These are phyloP conservation scores for Phytophthora cactorum DNA, from an alignment of 352 stramenopile species.

Conservation along the genomic window DNA sequence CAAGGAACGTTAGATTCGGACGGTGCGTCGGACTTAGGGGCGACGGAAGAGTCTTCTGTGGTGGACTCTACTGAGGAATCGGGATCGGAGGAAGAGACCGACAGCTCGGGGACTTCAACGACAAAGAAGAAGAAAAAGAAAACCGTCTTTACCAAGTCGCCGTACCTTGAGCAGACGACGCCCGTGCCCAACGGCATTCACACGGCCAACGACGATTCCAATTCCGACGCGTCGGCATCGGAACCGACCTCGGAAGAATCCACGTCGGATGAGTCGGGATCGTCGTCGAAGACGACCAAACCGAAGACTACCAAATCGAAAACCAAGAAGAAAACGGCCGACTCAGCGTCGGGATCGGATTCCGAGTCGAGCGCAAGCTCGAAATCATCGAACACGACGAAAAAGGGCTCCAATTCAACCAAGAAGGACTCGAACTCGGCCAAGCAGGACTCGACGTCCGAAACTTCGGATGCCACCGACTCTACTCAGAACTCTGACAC, in stretches of 20 bases:
- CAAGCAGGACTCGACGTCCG: conserved; percentile 15
- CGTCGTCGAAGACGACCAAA: conserved; percentile 14
- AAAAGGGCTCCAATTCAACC: conserved; percentile 9
- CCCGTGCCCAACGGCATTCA: conserved; percentile 40
- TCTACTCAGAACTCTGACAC: conserved; percentile 14
- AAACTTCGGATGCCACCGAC: conserved; percentile 4
- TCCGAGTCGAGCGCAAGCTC: conserved; percentile 11
- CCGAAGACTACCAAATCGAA: conserved; percentile 6
- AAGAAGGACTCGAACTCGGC: conserved; percentile 11
- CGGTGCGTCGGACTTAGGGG: conserved; percentile 13
- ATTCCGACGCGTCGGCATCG: conserved; percentile 18
- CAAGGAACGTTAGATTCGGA: conserved; percentile 17
- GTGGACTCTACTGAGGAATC: conserved; percentile 6
- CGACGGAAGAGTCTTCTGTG: background rate
- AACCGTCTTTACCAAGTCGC: conserved; percentile 41
- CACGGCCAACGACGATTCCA: conserved; percentile 17
- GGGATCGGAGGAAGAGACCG: conserved; percentile 4
- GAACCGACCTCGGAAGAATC: conserved; percentile 2
- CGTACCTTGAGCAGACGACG: conserved; percentile 37
- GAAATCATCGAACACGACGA: background rate
- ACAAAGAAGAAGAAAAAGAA: conserved; percentile 37
- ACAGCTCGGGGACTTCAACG: conserved; percentile 15
- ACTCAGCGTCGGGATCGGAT: conserved; percentile 18
- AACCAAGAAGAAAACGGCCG: conserved; percentile 14
- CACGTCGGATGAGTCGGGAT: conserved; percentile 15